Evolutionary conservation across 1,284 basidiomycete genomes (phyloP), one percentile per base, ranked within the genome.

Genomic region (Moniliophthora roreri): DNA sequence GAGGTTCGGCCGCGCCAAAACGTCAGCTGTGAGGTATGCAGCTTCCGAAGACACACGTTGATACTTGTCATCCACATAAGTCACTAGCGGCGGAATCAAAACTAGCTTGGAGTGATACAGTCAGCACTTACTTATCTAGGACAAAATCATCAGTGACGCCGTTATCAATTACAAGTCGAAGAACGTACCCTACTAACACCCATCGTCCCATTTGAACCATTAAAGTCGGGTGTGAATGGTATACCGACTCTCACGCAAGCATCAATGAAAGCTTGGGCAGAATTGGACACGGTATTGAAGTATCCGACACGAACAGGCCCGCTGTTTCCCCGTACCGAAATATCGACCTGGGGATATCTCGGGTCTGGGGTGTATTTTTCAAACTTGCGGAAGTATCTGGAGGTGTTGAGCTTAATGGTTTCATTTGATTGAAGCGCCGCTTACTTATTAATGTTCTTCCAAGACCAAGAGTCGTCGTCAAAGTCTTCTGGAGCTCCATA

Each of bases 401-500:
- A 36, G 16, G 39, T 3, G 39, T 35, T 36, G 28, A 23, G 16
- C 11, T 44, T 16, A 6, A 39, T 32, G 18, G 48, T 11, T 15
- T 9, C 13, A 6, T 15, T 16, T 11, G 34, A 48, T 9, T 23
- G 20, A 23, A 15, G 11, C 24, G 26, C 11, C 3, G 55, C 69
- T 45, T 60, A 80, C 81, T 66, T 62, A 51, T 71, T 66, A 53
- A 89, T 72, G 45, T 81, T 75, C 41, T 76, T 68, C 77, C 82
- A 88, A 15, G 80, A 69, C 86, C 87, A 90, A 11, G 76, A 73
- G 9, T 79, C 78, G 53, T 85, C 80, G 59, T 88, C 83, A 57
- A 81, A 89, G 61, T 89, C 87, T 0, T 79, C 79, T 1, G 87
- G 84, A 4, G 82, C 76, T 16, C 85, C 84, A 39, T 80, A 80